phyloP scores from a whole-genome alignment of 768 basidiomycete genomes.

The Boletus pseudopeckii region DNA sequence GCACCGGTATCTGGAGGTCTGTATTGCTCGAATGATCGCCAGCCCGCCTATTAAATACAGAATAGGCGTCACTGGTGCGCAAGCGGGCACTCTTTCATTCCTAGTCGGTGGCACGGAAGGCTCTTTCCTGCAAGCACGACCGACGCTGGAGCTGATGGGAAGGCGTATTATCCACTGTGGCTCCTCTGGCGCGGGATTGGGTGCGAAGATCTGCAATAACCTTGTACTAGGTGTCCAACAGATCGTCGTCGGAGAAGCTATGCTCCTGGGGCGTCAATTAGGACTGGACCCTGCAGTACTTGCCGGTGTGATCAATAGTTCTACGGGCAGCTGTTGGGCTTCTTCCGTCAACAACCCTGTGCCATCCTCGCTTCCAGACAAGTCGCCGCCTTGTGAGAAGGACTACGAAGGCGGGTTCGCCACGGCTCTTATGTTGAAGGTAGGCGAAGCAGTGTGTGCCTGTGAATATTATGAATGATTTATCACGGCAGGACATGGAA shows the following conservation, averaged over 20 bases:
- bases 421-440: slow-evolving; percentile 81
- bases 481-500: slow-evolving; percentile 67
- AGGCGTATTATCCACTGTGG: slow-evolving; percentile 82
- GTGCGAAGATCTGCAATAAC: slow-evolving; percentile 92
- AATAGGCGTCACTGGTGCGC: slow-evolving; percentile 80
- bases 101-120: slow-evolving; percentile 77
- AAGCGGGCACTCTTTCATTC: slow-evolving; percentile 85
- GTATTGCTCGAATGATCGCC: slow-evolving; percentile 20
- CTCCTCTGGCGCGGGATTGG: slow-evolving; percentile 74
- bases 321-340: slow-evolving; percentile 81
- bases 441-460: slow-evolving; percentile 19
- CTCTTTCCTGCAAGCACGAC: slow-evolving; percentile 54
- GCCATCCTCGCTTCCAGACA: slow-evolving; percentile 63
- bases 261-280: slow-evolving; percentile 81
- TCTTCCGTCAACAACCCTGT: slow-evolving; percentile 87
- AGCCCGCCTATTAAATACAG: slow-evolving; percentile 2
- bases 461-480: slow-evolving; percentile 4
- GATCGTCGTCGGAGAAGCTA: slow-evolving; percentile 83
- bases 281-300: slow-evolving; percentile 75
- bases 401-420: slow-evolving; percentile 87
- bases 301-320: slow-evolving; percentile 81
- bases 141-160: slow-evolving; percentile 73
- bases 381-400: slow-evolving; percentile 78
- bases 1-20: slow-evolving; percentile 92
- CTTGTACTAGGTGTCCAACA: slow-evolving; percentile 75